A percentile compares a stretch with the other conserved stretches of the same genome.
These are phyloP conservation scores for Mycena venus DNA, from an alignment of 768 basidiomycete genomes.

Conservation along the genomic window DNA sequence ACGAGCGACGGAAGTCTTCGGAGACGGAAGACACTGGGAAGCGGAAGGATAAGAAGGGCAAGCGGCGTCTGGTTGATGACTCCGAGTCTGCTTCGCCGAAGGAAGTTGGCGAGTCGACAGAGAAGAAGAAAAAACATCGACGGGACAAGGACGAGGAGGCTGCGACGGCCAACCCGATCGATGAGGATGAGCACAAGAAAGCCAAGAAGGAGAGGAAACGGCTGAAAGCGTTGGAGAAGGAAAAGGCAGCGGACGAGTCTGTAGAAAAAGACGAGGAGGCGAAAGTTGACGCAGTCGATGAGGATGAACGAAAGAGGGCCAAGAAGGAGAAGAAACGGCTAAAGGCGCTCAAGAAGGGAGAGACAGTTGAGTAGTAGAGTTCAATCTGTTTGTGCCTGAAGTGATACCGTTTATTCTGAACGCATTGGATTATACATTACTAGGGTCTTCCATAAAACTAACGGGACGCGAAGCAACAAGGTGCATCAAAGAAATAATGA, in stretches of 20 bases:
- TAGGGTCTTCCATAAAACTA: too few relatives aligned
- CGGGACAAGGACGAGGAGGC: conserved; percentile 22
- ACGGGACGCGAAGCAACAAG: too few relatives aligned
- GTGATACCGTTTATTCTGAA: too few relatives aligned
- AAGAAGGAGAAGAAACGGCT: conserved; percentile 27
- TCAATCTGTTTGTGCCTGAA: too few relatives aligned
- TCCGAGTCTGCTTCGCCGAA: background rate
- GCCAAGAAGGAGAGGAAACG: conserved; percentile 25
- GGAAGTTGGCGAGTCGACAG: conserved; percentile 16
- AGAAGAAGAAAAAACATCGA: conserved; percentile 37
- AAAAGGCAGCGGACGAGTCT: too few relatives aligned
- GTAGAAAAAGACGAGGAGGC: conserved; percentile 6
- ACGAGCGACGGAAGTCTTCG: conserved; percentile 39
- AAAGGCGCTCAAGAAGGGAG: conserved; percentile 20
- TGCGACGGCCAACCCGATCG: background rate
- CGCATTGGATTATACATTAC: too few relatives aligned
- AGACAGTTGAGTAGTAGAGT: background rate
- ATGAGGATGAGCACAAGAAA: conserved; percentile 20
- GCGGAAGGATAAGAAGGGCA: conserved; percentile 29
- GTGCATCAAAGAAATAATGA: too few relatives aligned
- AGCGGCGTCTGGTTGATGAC: conserved; percentile 1
- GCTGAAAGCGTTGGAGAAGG: background rate
- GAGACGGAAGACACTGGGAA: conserved; percentile 19
- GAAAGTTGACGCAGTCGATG: background rate
- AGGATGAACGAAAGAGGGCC: conserved; percentile 13